phyloP scores from a whole-genome alignment of 768 basidiomycete species.

The Phaffia tasmanica region DNA sequence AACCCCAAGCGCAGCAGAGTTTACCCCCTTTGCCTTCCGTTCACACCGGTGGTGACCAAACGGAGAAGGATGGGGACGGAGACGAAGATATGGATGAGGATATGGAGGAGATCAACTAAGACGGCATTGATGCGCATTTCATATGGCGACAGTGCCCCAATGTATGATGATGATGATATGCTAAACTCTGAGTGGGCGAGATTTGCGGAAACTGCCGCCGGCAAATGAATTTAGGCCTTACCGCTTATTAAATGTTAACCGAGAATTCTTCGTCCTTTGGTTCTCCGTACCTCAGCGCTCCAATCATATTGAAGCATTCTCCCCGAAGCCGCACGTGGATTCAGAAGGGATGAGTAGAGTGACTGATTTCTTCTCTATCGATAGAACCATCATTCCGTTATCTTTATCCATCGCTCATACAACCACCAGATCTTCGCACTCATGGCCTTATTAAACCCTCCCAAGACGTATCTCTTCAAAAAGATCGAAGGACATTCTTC shows the following conservation, averaged over 20 bases:
- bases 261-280: neutral
- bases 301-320: too few species aligned
- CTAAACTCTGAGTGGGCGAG: too few species aligned
- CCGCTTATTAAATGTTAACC: neutral
- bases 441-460: too few species aligned
- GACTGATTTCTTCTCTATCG: too few species aligned
- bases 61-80: neutral
- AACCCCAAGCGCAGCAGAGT: neutral
- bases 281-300: neutral
- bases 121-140: too few species aligned
- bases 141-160: too few species aligned
- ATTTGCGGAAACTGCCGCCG: neutral
- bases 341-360: too few species aligned
- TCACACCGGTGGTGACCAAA: neutral
- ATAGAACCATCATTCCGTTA: too few species aligned
- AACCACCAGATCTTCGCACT: too few species aligned
- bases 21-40: neutral
- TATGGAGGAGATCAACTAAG: conserved; percentile 18
- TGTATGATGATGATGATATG: too few species aligned
- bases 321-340: too few species aligned
- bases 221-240: neutral
- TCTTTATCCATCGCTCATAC: too few species aligned
- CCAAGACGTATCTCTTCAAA: neutral
- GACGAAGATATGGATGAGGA: conserved; percentile 22
- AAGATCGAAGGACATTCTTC: neutral